Conservation (phyloP, 2,329 filamentous ascomycete genomes). For the Cercospora zeae-maydis region DNA sequence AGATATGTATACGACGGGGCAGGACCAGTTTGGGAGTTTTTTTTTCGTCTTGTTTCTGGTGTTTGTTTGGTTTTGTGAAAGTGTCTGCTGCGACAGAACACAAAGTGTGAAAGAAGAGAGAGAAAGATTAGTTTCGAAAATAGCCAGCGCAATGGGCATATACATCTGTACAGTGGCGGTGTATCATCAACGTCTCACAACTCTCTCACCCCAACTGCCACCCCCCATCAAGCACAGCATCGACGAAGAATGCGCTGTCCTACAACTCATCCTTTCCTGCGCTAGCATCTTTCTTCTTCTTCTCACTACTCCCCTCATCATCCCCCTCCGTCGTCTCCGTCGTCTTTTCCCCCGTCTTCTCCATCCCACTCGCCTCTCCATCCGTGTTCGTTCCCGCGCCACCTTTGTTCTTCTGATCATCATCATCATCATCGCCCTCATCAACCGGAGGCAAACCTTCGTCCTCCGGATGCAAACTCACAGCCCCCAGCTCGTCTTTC, state of each 20-base stretch:
- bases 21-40: no score
- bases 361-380: constrained; percentile 9
- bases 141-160: no score
- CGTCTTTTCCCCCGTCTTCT: constrained; percentile 8
- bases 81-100: no score
- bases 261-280: constrained; percentile 7
- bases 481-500: not conserved
- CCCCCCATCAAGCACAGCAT: constrained; percentile 6
- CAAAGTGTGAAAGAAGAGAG: no score
- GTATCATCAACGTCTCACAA: not conserved
- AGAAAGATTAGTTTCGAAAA: no score
- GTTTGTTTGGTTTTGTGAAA: no score
- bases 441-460: not conserved
- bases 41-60: no score
- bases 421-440: not conserved
- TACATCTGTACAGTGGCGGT: no score
- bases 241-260: constrained; percentile 1
- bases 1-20: no score
- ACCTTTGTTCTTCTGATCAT: not conserved
- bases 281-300: not conserved
- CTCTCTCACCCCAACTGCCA: constrained; percentile 1
- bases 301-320: not conserved
- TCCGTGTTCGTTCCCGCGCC: constrained; percentile 2
- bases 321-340: constrained; percentile 8
- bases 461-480: constrained; percentile 5